Conservation (phyloP, 2,329 filamentous ascomycete genomes). For the Fusarium sterilihyphosum region DNA sequence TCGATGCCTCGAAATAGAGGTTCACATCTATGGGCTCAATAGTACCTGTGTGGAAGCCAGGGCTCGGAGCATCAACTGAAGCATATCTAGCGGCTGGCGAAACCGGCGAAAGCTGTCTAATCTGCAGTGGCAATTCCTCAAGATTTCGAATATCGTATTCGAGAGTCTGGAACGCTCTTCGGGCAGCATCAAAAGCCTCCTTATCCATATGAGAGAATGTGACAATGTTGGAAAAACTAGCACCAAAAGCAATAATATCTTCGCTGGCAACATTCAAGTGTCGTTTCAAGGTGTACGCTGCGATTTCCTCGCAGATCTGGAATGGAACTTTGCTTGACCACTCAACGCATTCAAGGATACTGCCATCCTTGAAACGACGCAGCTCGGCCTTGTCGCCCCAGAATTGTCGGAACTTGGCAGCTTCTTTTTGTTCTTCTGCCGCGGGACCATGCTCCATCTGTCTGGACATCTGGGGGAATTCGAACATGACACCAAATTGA, state of each 20-base stretch:
- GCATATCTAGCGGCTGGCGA: constrained; percentile 79
- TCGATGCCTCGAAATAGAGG: constrained; percentile 92
- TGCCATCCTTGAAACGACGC: constrained; percentile 93
- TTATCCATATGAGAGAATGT: constrained; percentile 59
- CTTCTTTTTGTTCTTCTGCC: constrained; percentile 85
- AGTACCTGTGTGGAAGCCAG: constrained; percentile 56
- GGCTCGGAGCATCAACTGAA: constrained; percentile 59
- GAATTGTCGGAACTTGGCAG: constrained; percentile 84
- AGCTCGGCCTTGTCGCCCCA: constrained; percentile 96
- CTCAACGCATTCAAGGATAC: constrained; percentile 89
- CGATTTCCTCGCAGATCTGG: constrained; percentile 82
- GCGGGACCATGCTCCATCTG: constrained; percentile 88
- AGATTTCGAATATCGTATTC: constrained; percentile 81
- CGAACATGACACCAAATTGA: constrained; percentile 74
- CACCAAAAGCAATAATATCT: constrained; percentile 62
- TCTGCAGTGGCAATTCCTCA: constrained; percentile 85
- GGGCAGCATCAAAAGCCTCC: constrained; percentile 73
- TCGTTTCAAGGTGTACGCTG: constrained; percentile 73
- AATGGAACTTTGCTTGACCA: constrained; percentile 75
- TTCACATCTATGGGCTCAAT: constrained; percentile 76
- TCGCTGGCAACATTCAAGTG: constrained; percentile 72
- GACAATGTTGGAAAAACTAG: constrained; percentile 61
- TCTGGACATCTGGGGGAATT: constrained; percentile 76
- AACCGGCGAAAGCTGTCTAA: constrained; percentile 81
- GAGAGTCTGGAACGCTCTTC: constrained; percentile 75